These are phyloP conservation scores for Thermoascus crustaceus DNA, from an alignment of 2,329 filamentous ascomycete species.

Conservation along the genomic window DNA sequence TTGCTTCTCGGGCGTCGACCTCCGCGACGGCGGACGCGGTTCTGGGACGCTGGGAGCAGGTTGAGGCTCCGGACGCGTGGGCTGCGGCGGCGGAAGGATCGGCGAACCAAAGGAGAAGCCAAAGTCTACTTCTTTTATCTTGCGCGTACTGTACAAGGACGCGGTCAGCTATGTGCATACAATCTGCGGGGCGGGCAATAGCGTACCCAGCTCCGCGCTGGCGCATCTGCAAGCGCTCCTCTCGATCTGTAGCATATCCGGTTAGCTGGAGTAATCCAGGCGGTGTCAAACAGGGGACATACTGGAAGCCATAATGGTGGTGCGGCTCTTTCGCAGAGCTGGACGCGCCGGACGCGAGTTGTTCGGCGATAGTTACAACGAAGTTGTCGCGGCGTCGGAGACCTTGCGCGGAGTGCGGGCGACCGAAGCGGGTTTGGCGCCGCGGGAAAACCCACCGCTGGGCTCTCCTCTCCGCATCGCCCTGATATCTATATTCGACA, in stretches of 20 bases:
- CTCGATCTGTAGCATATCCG: slow-evolving; percentile 33
- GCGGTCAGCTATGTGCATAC: slow-evolving; percentile 15
- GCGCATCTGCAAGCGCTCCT: slow-evolving; percentile 49
- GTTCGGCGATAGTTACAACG: slow-evolving; percentile 10
- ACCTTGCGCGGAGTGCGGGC: slow-evolving; percentile 2
- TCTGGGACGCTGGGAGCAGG: slow-evolving; percentile 12
- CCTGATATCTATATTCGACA: slow-evolving; percentile 1
- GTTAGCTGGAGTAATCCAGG: slow-evolving; percentile 9
- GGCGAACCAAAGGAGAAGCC: slow-evolving; percentile 41
- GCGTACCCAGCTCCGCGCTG: slow-evolving; percentile 50
- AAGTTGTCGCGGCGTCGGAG: too few relatives aligned
- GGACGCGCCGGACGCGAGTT: slow-evolving; percentile 23
- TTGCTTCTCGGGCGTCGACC: slow-evolving; percentile 10
- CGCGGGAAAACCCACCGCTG: slow-evolving; percentile 4
- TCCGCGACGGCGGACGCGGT: slow-evolving; percentile 13
- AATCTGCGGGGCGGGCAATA: slow-evolving; percentile 17
- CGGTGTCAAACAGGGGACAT: slow-evolving; percentile 11
- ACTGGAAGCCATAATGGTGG: slow-evolving; percentile 31
- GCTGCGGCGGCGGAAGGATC: slow-evolving; percentile 13
- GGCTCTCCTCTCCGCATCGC: slow-evolving; percentile 7
- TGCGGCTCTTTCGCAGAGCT: slow-evolving; percentile 20
- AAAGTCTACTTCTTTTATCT: slow-evolving; percentile 42
- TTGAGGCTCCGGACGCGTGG: slow-evolving; percentile 20
- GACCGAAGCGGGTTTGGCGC: slow-evolving; percentile 17
- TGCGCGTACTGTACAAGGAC: slow-evolving; percentile 34